Evolutionary conservation across 2,329 filamentous ascomycete species (phyloP).

Genomic region (Cladophialophora psammophila): DNA sequence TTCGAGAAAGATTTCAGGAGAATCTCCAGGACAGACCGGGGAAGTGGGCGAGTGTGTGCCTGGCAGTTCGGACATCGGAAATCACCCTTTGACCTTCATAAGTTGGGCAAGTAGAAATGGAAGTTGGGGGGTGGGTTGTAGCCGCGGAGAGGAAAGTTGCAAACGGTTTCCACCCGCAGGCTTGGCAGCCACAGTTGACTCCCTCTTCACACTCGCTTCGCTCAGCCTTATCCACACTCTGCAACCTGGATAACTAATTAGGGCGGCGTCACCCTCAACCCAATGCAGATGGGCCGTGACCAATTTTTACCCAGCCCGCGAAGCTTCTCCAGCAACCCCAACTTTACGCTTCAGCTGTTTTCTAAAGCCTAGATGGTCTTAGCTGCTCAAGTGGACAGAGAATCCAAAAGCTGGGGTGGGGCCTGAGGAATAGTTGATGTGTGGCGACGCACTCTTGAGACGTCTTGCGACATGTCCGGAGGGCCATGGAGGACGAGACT

Average conservation of each 20-base stretch:
- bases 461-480: constrained; percentile 2
- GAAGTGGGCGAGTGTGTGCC: background rate
- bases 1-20: constrained; percentile 4
- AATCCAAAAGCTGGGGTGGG: background rate
- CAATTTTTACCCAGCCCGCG: no score
- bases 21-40: background rate
- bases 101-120: background rate
- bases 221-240: no score
- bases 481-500: background rate
- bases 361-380: background rate
- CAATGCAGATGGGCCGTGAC: no score
- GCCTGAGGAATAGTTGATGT: background rate
- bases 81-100: background rate
- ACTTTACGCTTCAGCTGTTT: background rate
- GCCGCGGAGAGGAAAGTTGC: background rate
- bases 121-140: background rate
- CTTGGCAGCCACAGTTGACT: background rate
- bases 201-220: no score
- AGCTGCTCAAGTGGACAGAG: background rate
- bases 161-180: background rate
- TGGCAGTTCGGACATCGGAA: background rate
- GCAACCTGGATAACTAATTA: no score
- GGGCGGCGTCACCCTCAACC: no score
- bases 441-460: background rate
- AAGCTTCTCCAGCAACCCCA: background rate